Percentiles rank a stretch among this genome's conserved stretches.
Conservation (phyloP, 805 yeast genomes). For the Ascoidea asiatica region DNA sequence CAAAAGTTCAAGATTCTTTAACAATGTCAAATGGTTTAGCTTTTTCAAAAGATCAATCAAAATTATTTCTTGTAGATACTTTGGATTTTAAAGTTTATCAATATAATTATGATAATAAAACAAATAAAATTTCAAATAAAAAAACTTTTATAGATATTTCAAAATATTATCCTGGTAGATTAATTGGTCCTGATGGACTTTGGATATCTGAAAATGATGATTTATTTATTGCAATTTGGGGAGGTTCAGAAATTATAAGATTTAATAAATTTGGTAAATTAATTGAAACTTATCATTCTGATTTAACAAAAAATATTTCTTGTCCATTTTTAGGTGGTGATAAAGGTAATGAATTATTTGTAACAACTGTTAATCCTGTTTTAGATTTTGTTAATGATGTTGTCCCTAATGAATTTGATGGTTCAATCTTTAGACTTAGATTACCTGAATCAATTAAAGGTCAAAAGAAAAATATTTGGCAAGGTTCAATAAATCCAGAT, state of each 20-base stretch:
- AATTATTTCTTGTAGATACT: not conserved
- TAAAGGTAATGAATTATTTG: not conserved
- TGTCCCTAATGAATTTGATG: not conserved
- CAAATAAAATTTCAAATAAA: not conserved
- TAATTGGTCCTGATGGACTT: not conserved
- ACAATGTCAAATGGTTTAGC: not conserved
- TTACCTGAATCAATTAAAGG: not conserved
- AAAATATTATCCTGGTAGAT: not conserved
- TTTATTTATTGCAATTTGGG: not conserved
- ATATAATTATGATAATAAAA: not conserved
- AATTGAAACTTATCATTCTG: not conserved
- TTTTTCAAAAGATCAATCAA: not conserved
- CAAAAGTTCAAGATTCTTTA: not conserved
- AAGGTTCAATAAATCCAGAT: not conserved
- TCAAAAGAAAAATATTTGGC: not conserved
- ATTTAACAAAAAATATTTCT: not conserved
- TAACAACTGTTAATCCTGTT: not conserved
- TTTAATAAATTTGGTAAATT: not conserved
- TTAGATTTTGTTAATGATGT: not conserved
- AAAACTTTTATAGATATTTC: not conserved
- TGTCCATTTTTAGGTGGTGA: not conserved
- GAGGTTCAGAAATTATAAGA: not conserved
- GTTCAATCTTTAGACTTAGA: not conserved
- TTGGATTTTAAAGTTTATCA: too few relatives aligned
- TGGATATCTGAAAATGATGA: not conserved